Base-by-base conservation (phyloP, 2,329 filamentous ascomycete genomes). In the Pseudocercospora fuligena region DNA sequence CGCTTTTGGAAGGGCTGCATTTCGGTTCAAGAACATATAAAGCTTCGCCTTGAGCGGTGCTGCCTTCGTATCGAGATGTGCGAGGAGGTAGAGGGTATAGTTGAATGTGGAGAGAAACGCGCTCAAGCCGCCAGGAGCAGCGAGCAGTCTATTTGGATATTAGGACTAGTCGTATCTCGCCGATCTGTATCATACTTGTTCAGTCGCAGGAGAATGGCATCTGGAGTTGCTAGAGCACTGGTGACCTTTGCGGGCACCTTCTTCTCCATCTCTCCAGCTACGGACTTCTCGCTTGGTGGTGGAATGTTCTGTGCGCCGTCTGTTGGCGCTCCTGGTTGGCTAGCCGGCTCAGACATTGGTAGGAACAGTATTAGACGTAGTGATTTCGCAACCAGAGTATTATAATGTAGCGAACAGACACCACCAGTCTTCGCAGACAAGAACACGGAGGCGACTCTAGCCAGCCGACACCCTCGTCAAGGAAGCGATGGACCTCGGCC, bases 101-200 rank as follows among this genome's bases (percentile, higher is more conserved):
- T 82, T 83, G 75, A 82, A 78, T 56, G 81, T 82, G 58, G 80
- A 82, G 72, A 83, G 80, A 76, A 81, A 80, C 23, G 80, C 72
- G 68, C 76, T 78, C 69, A 82, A 77, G 53, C 81, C 81, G 73
- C 81, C 81, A 21, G 81, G 81, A 53, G 75, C 77, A 64, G 80
- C 79, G 58, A 83, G 76, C 27, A 82, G 73, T 74, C 81, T 83
- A 61, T 64, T 12, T 19, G 29, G 19, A 40, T 11, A 58, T 58
- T 53, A 58, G 25, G 33, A 56, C 40, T 58, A 60, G 63, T 49
- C n/a, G 40, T 19, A 51, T 29, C 12, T 27, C 9, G 12, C 36
- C 23, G 33, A 25, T 29, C 16, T 54, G 29, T 29, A 6, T 66
- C 69, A n/a, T 72, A 83, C 81, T 82, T 82, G 75, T 82, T 82